Conservation (phyloP, 1,284 basidiomycete genomes). For the Athelia psychrophila region DNA sequence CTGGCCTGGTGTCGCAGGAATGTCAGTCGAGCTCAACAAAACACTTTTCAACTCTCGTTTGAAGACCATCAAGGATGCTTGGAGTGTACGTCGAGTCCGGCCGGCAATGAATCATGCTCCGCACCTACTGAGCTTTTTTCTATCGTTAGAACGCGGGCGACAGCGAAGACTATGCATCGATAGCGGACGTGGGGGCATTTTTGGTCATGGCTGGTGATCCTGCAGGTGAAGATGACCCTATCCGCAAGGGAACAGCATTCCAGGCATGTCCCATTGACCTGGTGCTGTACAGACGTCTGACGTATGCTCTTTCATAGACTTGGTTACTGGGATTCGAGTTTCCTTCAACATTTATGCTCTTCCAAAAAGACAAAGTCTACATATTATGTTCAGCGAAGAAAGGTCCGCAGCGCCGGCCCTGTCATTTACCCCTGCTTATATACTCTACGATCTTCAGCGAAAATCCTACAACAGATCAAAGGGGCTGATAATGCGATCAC, state of each 20-base stretch:
- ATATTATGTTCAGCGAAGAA: conserved; percentile 90
- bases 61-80: conserved; percentile 65
- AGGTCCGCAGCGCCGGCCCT: conserved; percentile 44
- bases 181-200: conserved; percentile 70
- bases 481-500: conserved; percentile 49
- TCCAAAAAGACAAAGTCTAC: conserved; percentile 72
- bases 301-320: conserved; percentile 52
- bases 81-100: conserved; percentile 57
- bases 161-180: conserved; percentile 67
- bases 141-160: conserved; percentile 51
- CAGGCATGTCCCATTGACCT: conserved; percentile 56
- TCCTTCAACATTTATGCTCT: conserved; percentile 87
- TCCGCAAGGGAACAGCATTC: conserved; percentile 85
- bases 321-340: conserved; percentile 98
- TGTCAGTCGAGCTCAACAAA: conserved; percentile 57
- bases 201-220: conserved; percentile 82
- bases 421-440: conserved; percentile 6
- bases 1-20: conserved; percentile 11
- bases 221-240: conserved; percentile 78
- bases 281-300: conserved; percentile 10
- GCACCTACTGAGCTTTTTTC: conserved; percentile 8
- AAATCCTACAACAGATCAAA: conserved; percentile 71
- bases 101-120: conserved; percentile 6
- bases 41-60: conserved; percentile 64
- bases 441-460: conserved; percentile 44